phyloP scores from a whole-genome alignment of 2,329 filamentous ascomycete species.

The Aureobasidium sp. region DNA sequence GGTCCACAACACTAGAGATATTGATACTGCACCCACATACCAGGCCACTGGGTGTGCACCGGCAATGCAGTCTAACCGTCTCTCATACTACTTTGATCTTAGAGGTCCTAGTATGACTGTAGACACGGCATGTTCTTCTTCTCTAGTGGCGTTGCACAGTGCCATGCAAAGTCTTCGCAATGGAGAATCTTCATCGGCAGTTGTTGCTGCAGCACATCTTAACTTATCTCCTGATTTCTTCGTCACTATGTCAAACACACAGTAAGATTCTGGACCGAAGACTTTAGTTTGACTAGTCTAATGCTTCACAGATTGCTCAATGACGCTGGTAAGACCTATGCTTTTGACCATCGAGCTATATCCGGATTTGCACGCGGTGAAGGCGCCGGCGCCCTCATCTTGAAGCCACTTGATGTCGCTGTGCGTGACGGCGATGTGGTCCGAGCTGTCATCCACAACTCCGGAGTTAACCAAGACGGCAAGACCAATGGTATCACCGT shows the following conservation, averaged over 20 bases:
- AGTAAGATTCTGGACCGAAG: slow-evolving; percentile 19
- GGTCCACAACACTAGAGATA: slow-evolving; percentile 18
- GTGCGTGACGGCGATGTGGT: slow-evolving; percentile 39
- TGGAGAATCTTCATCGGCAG: slow-evolving; percentile 26
- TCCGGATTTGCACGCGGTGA: slow-evolving; percentile 45
- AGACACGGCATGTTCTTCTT: slow-evolving; percentile 40
- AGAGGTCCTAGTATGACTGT: slow-evolving; percentile 35
- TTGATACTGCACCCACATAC: slow-evolving; percentile 18
- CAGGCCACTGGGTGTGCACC: slow-evolving; percentile 18
- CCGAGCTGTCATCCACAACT: slow-evolving; percentile 30
- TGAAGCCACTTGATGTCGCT: slow-evolving; percentile 40
- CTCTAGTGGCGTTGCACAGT: slow-evolving; percentile 29
- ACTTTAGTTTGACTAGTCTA: neutral
- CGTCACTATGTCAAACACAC: slow-evolving; percentile 20
- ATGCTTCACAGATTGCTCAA: slow-evolving; percentile 15
- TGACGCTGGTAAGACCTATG: slow-evolving; percentile 1
- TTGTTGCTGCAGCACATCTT: slow-evolving; percentile 20
- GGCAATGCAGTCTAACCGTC: slow-evolving; percentile 31
- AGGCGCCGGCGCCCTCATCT: slow-evolving; percentile 40
- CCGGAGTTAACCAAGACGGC: slow-evolving; percentile 31
- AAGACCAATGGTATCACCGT: slow-evolving; percentile 32
- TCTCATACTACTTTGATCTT: slow-evolving; percentile 31
- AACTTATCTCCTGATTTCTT: slow-evolving; percentile 21
- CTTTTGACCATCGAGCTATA: neutral
- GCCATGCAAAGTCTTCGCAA: slow-evolving; percentile 23